Evolutionary conservation across 75 land plant genomes (phyloP).

Genomic region (Cunninghamia lanceolata): DNA sequence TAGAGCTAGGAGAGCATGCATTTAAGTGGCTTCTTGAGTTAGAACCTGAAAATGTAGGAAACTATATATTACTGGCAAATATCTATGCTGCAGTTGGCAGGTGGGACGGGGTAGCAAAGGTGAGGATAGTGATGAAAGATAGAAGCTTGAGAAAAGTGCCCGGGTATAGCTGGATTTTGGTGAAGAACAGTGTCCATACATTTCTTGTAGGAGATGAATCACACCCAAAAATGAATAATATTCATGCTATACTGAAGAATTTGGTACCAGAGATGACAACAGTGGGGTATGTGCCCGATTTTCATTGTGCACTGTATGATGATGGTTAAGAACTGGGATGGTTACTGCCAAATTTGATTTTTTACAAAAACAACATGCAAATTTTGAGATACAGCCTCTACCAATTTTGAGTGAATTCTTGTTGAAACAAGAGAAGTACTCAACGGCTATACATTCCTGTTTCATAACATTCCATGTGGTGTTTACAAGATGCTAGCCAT

Average conservation of each 20-base stretch:
- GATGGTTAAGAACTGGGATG: not conserved
- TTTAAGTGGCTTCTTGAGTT: not conserved
- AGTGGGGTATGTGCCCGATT: not conserved
- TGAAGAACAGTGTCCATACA: not conserved
- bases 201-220: constrained; percentile 4
- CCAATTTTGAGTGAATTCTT: not conserved
- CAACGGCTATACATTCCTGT: not conserved
- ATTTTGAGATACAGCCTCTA: not conserved
- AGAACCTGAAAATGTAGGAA: constrained; percentile 15
- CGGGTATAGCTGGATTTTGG: constrained; percentile 10
- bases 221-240: not conserved
- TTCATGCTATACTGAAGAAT: not conserved
- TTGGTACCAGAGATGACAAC: not conserved
- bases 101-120: constrained; percentile 8
- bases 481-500: not conserved
- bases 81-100: constrained; percentile 16
- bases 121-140: constrained; percentile 7
- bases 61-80: constrained; percentile 15
- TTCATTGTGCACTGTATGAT: not conserved
- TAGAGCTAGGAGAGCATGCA: constrained; percentile 17
- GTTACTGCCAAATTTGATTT: not conserved
- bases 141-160: constrained; percentile 12
- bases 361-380: not conserved
- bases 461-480: not conserved
- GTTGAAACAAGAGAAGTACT: not conserved